Conservation (phyloP, 805 yeast genomes). For the Sugiyamaella mastotermitis region DNA sequence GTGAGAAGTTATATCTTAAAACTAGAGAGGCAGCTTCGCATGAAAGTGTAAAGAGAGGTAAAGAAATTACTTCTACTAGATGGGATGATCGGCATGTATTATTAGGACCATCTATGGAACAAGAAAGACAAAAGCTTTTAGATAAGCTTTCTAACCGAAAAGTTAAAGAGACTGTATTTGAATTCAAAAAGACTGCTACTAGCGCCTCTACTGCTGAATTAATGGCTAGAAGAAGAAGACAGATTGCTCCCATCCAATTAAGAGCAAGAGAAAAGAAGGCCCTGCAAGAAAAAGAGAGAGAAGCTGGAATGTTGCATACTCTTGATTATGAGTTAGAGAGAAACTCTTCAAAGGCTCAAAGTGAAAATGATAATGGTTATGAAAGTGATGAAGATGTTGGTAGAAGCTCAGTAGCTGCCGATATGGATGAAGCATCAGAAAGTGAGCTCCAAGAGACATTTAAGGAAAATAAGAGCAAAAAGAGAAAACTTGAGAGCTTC, state of each 20-base stretch:
- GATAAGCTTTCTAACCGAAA: constrained; percentile 63
- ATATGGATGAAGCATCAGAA: constrained; percentile 34
- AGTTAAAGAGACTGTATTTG: constrained; percentile 89
- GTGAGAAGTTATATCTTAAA: constrained; percentile 80
- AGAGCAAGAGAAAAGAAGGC: constrained; percentile 52
- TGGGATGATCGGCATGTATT: constrained; percentile 88
- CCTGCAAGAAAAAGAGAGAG: constrained; percentile 11
- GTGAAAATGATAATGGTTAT: constrained; percentile 35
- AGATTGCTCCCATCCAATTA: constrained; percentile 81
- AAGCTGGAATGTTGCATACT: constrained; percentile 7
- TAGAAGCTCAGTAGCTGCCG: constrained; percentile 10
- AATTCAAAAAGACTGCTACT: constrained; percentile 49
- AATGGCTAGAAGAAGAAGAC: constrained; percentile 82
- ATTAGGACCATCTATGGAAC: constrained; percentile 46
- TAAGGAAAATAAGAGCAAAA: constrained; percentile 33
- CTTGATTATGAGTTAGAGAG: constrained; percentile 8
- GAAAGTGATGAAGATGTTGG: constrained; percentile 17
- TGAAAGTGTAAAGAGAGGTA: constrained; percentile 80
- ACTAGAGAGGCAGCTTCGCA: constrained; percentile 82
- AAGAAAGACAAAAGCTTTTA: constrained; percentile 66
- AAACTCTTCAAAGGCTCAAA: constrained; percentile 3
- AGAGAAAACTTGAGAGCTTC: constrained; percentile 43
- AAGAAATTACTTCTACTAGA: constrained; percentile 54
- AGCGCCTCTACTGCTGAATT: constrained; percentile 52
- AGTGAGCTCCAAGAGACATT: constrained; percentile 35